A percentile compares a stretch with the other conserved stretches of the same genome.
phyloP scores from a whole-genome alignment of 1,139 yeast species.

The Yamadazyma siamensis region DNA sequence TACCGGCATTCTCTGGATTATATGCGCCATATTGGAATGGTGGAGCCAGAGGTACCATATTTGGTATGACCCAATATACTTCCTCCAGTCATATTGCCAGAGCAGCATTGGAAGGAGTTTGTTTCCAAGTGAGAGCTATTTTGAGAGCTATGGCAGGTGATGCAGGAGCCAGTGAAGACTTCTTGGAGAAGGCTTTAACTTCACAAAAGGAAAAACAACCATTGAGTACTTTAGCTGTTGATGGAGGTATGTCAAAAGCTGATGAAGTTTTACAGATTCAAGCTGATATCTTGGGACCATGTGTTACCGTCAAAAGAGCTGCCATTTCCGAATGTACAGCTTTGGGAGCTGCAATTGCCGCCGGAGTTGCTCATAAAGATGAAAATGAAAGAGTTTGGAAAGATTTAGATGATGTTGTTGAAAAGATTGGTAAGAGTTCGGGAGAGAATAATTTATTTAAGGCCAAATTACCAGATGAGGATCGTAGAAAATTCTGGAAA shows the following conservation, averaged over 20 bases:
- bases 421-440: constrained; percentile 30
- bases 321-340: constrained; percentile 90
- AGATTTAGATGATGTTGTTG: constrained; percentile 61
- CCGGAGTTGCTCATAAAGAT: constrained; percentile 69
- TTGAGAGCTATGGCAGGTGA: constrained; percentile 87
- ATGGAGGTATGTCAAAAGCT: constrained; percentile 95
- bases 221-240: constrained; percentile 67
- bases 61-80: constrained; percentile 89
- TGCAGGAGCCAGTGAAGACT: constrained; percentile 56
- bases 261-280: constrained; percentile 93
- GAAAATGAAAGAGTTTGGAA: constrained; percentile 70
- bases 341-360: constrained; percentile 94
- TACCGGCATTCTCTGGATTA: constrained; percentile 91
- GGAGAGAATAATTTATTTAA: constrained; percentile 43
- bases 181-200: constrained; percentile 40
- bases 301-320: constrained; percentile 81
- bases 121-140: constrained; percentile 90
- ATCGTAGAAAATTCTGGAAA: constrained; percentile 63
- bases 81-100: constrained; percentile 85
- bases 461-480: constrained; percentile 57
- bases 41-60: constrained; percentile 87
- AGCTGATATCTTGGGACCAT: constrained; percentile 84
- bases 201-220: constrained; percentile 45
- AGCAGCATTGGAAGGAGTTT: constrained; percentile 93
- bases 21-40: constrained; percentile 97